Evolutionary conservation across 1,284 basidiomycete species (phyloP).

Genomic region (Malassezia furfur): DNA sequence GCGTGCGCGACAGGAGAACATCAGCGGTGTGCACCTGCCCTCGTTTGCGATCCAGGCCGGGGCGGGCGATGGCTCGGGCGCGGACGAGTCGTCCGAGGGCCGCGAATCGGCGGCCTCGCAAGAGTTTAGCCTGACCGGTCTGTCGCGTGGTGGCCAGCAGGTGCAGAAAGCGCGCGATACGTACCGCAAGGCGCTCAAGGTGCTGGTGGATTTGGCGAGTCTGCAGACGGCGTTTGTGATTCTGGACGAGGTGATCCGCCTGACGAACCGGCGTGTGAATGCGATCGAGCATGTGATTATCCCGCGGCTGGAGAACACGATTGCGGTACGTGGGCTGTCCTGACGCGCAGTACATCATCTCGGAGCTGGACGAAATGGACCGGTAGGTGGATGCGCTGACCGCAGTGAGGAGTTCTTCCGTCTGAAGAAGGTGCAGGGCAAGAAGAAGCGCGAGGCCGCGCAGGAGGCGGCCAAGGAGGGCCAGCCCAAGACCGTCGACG

Average conservation of each 20-base stretch:
- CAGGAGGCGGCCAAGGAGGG: too few species aligned
- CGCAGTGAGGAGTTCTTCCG: constrained; percentile 44
- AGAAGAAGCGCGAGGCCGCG: constrained; percentile 28
- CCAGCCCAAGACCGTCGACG: not conserved
- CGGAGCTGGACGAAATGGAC: constrained; percentile 47
- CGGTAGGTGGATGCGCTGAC: constrained; percentile 3
- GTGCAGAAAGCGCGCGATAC: constrained; percentile 85
- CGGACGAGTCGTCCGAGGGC: not conserved
- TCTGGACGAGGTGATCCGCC: constrained; percentile 94
- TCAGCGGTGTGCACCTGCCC: constrained; percentile 92
- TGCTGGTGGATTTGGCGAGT: constrained; percentile 90
- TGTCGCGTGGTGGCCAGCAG: constrained; percentile 93
- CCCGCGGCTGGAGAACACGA: constrained; percentile 88
- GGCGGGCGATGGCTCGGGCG: not conserved
- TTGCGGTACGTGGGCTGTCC: constrained; percentile 53
- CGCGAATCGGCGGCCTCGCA: not conserved
- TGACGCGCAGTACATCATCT: constrained; percentile 33
- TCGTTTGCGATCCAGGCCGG: constrained; percentile 55
- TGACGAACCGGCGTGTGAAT: constrained; percentile 95
- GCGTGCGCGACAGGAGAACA: constrained; percentile 92
- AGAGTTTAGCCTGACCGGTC: constrained; percentile 94
- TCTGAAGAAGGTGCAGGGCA: constrained; percentile 41
- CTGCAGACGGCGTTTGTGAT: constrained; percentile 91
- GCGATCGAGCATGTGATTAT: constrained; percentile 98
- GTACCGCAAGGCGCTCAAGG: constrained; percentile 93